Evolutionary conservation across 2,329 filamentous ascomycete genomes (phyloP).

Genomic region (Penicillium sp.): DNA sequence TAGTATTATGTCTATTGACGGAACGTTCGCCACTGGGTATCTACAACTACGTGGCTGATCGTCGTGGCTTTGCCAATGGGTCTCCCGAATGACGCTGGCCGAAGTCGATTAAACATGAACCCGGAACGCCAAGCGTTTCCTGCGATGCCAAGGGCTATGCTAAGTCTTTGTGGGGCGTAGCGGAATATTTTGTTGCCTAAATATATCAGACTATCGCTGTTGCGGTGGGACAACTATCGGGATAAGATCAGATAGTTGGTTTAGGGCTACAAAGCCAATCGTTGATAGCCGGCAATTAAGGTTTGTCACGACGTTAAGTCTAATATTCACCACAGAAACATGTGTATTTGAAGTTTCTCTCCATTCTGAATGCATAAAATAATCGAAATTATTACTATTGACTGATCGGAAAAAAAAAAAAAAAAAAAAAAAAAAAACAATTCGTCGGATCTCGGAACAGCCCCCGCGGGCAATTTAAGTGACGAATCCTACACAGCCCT

Average conservation of each 20-base stretch:
- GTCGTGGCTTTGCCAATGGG: background rate
- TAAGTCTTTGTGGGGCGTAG: background rate
- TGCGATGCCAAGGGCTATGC: background rate
- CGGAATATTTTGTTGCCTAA: constrained; percentile 3
- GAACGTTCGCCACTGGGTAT: too few relatives aligned
- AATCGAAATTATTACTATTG: too few relatives aligned
- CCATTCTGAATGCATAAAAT: too few relatives aligned
- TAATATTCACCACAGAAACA: background rate
- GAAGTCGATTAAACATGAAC: background rate
- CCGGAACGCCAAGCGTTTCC: background rate
- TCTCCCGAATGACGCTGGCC: background rate
- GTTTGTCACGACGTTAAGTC: background rate
- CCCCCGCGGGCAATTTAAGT: constrained; percentile 11
- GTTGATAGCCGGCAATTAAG: constrained; percentile 1
- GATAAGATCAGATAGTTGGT: background rate
- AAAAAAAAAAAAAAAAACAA: too few relatives aligned
- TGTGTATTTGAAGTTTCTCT: background rate
- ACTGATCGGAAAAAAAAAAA: too few relatives aligned
- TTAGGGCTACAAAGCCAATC: background rate
- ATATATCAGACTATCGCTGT: background rate
- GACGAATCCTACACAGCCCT: constrained; percentile 13
- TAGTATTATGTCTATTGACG: too few relatives aligned
- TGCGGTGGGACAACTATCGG: background rate
- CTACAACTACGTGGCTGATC: background rate
- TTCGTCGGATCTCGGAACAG: background rate